Conservation (phyloP, 495 filamentous ascomycete species). For the Penicillium longicatenatum region DNA sequence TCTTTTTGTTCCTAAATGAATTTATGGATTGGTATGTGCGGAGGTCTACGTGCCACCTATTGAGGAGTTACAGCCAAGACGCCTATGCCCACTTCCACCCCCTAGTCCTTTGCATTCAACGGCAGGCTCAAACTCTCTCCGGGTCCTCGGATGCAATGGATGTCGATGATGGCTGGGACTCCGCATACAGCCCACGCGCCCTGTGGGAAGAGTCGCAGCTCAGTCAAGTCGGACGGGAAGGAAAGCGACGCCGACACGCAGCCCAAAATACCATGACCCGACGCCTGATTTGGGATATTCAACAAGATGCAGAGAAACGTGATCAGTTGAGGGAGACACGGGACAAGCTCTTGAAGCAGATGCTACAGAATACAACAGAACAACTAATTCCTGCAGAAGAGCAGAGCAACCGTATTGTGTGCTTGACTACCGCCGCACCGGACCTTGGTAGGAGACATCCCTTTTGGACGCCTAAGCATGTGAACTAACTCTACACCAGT, state of each 20-base stretch:
- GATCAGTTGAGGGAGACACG: conserved; percentile 27
- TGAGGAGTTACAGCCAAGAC: conserved; percentile 50
- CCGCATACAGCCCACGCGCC: conserved; percentile 26
- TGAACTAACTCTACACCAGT: conserved; percentile 25
- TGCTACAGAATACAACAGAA: conserved; percentile 27
- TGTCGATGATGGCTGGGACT: conserved; percentile 30
- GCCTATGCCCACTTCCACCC: conserved; percentile 44
- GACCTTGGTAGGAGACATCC: conserved; percentile 36
- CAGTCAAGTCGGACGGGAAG: conserved; percentile 41
- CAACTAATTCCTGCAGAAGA: conserved; percentile 31
- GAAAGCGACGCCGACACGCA: conserved; percentile 37
- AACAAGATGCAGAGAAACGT: conserved; percentile 39
- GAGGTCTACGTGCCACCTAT: conserved; percentile 41
- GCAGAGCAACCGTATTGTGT: conserved; percentile 36
- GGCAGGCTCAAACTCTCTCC: conserved; percentile 27
- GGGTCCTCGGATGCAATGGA: conserved; percentile 27
- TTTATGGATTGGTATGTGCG: conserved; percentile 52
- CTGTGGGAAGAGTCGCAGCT: conserved; percentile 42
- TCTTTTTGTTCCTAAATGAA: conserved; percentile 50
- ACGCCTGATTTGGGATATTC: conserved; percentile 47
- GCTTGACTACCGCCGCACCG: conserved; percentile 38
- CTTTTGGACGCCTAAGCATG: neutral
- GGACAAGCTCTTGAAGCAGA: conserved; percentile 30
- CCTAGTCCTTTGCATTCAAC: conserved; percentile 42
- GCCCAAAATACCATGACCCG: conserved; percentile 44